Percentiles rank a stretch among this genome's conserved stretches.
Conservation (phyloP, 768 basidiomycete genomes). For the Trametes cubensis region DNA sequence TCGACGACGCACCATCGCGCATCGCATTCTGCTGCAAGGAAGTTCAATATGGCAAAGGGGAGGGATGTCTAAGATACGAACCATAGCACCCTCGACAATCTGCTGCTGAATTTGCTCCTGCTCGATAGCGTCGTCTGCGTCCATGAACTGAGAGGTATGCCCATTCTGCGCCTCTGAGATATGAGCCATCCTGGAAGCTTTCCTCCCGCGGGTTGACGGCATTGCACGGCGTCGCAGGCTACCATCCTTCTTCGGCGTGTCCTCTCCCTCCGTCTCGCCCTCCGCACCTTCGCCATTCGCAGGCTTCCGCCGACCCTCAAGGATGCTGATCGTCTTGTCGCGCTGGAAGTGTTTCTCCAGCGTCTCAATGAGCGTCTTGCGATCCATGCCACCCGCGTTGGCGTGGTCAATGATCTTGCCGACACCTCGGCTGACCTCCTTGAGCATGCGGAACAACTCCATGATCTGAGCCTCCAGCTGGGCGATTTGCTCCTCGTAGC, state of each 20-base stretch:
- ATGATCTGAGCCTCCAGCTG: conserved; percentile 92
- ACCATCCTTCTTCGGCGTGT: conserved; percentile 61
- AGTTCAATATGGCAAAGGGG: background rate
- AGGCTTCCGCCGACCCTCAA: conserved; percentile 68
- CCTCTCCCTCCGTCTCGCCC: conserved; percentile 53
- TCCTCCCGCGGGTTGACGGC: conserved; percentile 38
- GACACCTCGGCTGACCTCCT: conserved; percentile 77
- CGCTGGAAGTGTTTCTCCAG: conserved; percentile 84
- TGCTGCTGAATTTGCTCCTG: conserved; percentile 88
- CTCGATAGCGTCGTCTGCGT: conserved; percentile 82
- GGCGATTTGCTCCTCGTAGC: conserved; percentile 83
- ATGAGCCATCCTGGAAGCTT: conserved; percentile 39
- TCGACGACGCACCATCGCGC: conserved; percentile 60
- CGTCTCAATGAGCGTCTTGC: conserved; percentile 76
- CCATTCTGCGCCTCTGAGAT: conserved; percentile 46
- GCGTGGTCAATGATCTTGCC: conserved; percentile 66
- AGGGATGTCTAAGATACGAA: conserved; percentile 38
- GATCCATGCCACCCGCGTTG: conserved; percentile 65
- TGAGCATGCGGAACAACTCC: conserved; percentile 93
- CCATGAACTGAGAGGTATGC: conserved; percentile 83
- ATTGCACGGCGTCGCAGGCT: conserved; percentile 42
- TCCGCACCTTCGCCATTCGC: conserved; percentile 36
- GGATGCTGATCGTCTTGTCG: conserved; percentile 78
- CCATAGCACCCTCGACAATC: conserved; percentile 72
- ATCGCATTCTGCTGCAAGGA: conserved; percentile 54